A percentile compares a stretch with the other conserved stretches of the same genome.
phyloP scores from a whole-genome alignment of 768 basidiomycete genomes.

The Phlebiopsis gigantea region DNA sequence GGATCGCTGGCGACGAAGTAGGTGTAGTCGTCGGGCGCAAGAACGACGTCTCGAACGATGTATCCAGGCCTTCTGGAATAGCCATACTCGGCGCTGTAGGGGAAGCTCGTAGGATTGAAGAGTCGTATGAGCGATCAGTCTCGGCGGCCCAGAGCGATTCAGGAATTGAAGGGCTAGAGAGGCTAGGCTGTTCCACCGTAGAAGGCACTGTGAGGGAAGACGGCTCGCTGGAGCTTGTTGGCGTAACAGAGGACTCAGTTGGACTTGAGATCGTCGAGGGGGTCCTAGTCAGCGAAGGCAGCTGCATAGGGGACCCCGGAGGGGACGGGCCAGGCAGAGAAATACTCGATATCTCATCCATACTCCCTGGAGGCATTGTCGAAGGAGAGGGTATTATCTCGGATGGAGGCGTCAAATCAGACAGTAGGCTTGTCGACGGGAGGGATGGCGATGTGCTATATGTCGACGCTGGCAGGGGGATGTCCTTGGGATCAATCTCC shows the following conservation, averaged over 20 bases:
- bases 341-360: slow-evolving; percentile 3
- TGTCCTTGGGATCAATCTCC: slow-evolving; percentile 26
- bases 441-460: slow-evolving; percentile 19
- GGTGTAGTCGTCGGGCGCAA: slow-evolving; percentile 51
- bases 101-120: slow-evolving; percentile 68
- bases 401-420: slow-evolving; percentile 18
- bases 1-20: slow-evolving; percentile 19
- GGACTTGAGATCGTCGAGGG: slow-evolving; percentile 36
- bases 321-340: slow-evolving; percentile 25
- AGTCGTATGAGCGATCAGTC: slow-evolving; percentile 70
- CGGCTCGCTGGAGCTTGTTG: slow-evolving; percentile 22
- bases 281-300: slow-evolving; percentile 10
- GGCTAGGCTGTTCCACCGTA: slow-evolving; percentile 25
- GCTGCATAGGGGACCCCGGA: slow-evolving; percentile 27
- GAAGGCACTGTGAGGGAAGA: slow-evolving; percentile 18
- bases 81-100: slow-evolving; percentile 49
- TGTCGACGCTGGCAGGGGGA: slow-evolving; percentile 38
- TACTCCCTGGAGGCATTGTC: slow-evolving; percentile 20
- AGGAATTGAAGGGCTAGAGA: slow-evolving; percentile 34
- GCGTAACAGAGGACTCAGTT: slow-evolving; percentile 37
- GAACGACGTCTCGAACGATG: slow-evolving; percentile 70
- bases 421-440: slow-evolving; percentile 11
- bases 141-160: slow-evolving; percentile 54
- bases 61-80: slow-evolving; percentile 56
- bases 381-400: slow-evolving; percentile 24